A percentile compares a stretch with the other conserved stretches of the same genome.
Evolutionary conservation across 2,329 filamentous ascomycete genomes (phyloP).

Genomic region (Pestalotiopsis sp.): DNA sequence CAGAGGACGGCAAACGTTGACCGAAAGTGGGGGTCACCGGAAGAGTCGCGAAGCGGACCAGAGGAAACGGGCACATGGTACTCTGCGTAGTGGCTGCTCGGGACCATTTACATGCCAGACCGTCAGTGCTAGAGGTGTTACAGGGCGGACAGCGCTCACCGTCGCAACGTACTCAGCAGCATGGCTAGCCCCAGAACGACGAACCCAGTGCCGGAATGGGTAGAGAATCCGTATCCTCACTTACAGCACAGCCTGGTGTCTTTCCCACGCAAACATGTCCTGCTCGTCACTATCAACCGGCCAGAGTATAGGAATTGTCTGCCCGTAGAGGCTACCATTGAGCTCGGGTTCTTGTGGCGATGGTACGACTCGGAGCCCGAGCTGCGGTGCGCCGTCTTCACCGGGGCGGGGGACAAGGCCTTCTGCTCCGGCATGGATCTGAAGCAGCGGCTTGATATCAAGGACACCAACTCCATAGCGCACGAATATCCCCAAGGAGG

Average conservation of each 20-base stretch:
- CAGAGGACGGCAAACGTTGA: slow-evolving; percentile 17
- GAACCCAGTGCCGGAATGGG: slow-evolving; percentile 34
- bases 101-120: too few relatives aligned
- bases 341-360: slow-evolving; percentile 47
- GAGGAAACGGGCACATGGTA: background rate
- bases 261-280: slow-evolving; percentile 43
- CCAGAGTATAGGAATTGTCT: slow-evolving; percentile 45
- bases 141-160: too few relatives aligned
- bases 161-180: slow-evolving; percentile 15
- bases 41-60: background rate
- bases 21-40: background rate
- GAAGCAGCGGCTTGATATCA: slow-evolving; percentile 44
- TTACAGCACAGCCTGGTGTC: slow-evolving; percentile 35
- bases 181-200: slow-evolving; percentile 26
- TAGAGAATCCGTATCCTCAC: slow-evolving; percentile 34
- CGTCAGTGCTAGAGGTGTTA: too few relatives aligned
- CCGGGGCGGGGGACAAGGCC: slow-evolving; percentile 49
- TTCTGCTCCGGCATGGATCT: slow-evolving; percentile 59
- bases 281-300: slow-evolving; percentile 48
- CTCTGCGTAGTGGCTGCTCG: background rate
- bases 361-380: slow-evolving; percentile 54
- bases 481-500: slow-evolving; percentile 36
- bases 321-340: slow-evolving; percentile 35
- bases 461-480: slow-evolving; percentile 31
- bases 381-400: slow-evolving; percentile 53